Percentiles rank a stretch among this genome's conserved stretches.
phyloP scores from a whole-genome alignment of 2,329 filamentous ascomycete genomes.

The Plenodomus lindquistii region DNA sequence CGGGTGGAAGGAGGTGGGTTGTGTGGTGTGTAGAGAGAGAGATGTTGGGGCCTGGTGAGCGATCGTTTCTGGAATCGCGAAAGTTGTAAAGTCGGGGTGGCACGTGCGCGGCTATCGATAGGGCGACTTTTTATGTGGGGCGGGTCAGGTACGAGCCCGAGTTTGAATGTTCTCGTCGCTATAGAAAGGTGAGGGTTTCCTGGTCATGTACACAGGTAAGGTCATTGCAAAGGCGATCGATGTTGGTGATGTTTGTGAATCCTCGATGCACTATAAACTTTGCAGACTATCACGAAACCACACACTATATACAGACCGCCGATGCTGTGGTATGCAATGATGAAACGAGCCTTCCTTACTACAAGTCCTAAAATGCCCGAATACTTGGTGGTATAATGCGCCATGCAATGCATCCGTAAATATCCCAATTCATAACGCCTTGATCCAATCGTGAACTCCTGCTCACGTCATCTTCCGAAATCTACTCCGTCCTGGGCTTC shows the following conservation, averaged over 20 bases:
- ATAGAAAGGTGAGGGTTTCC: no score
- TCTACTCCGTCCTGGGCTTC: constrained; percentile 50
- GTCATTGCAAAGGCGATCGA: no score
- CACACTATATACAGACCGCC: no score
- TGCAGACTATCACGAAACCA: not conserved
- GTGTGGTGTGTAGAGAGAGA: not conserved
- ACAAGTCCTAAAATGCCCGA: no score
- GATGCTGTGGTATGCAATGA: not conserved
- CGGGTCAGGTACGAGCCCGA: not conserved
- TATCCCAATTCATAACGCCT: not conserved
- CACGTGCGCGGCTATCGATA: not conserved
- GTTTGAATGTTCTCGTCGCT: no score
- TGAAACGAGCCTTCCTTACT: no score
- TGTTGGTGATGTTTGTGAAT: no score
- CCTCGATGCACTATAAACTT: not conserved
- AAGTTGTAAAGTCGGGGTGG: not conserved
- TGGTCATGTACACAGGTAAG: no score
- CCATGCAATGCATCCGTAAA: not conserved
- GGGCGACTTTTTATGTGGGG: not conserved
- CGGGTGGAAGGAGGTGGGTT: not conserved
- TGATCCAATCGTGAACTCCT: not conserved
- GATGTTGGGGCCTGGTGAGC: no score
- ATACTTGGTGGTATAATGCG: not conserved
- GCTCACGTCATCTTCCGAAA: not conserved
- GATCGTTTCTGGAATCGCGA: not conserved